Base-by-base conservation (phyloP, 2,329 filamentous ascomycete species). In the Arachnomyces sp. region DNA sequence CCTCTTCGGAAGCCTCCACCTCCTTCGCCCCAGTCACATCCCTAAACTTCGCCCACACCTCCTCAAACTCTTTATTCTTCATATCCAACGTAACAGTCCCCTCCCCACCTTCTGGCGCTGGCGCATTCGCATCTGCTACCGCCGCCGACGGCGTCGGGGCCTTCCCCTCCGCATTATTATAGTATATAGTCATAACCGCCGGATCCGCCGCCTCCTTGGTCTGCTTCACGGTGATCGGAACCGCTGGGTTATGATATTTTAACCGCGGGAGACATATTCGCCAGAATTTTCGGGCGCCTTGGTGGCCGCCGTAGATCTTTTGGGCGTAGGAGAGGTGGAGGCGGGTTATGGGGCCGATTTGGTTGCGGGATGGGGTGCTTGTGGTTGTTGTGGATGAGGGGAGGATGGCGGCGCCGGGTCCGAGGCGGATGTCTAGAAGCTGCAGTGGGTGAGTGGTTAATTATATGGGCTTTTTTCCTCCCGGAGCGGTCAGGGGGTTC, bases 161-260 rank as follows among this genome's bases (percentile, higher is more conserved):
- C 33, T 12, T 41, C 31, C 7, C 34, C 31, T 7, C 38, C 28
- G 2, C 30, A 31, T 14, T 6, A 25, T 44, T 43, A 11, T 8
- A 69, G 46, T 67, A 68, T 46, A 68, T 57, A 39, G 63, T 63
- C 49, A 68, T 50, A 29, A 56, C 54, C 21, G 65, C 55, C 32
- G 60, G 60, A 3, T 52, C 57, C 15, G 57, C 61, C 50, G 78
- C 71, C 33, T 80, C 66, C 29, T 61, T 54, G 47, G 76, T 80
- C 44, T 85, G 83, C 62, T 83, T 82, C 53, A 95, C 78, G 44
- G 85, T 80, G 75, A 96, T 93, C 32, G 83, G 78, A 34, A 95
- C 64, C 9, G 79, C 68, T 1, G 92, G 92, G 62, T 98, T 98
- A 73, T 94, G 84, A 69, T 82, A 98, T 73, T 98, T 95, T 51